These are phyloP conservation scores for Pseudogymnoascus sp. DNA, from an alignment of 2,329 filamentous ascomycete species.

Conservation along the genomic window DNA sequence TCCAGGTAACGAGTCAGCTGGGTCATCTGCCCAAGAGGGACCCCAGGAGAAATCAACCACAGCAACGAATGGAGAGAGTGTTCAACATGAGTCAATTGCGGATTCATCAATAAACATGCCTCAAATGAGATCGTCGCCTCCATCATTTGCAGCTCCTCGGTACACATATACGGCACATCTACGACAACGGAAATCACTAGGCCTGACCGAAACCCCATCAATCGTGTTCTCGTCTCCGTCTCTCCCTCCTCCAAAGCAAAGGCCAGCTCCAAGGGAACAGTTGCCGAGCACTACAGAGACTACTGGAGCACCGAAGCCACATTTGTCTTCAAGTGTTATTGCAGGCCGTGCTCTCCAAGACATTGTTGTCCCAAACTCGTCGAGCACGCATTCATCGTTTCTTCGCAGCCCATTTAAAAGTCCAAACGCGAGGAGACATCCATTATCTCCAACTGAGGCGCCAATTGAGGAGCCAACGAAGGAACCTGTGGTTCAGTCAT, in stretches of 20 bases:
- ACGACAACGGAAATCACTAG: conserved; percentile 20
- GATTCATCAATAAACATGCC: conserved; percentile 18
- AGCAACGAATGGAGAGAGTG: neutral
- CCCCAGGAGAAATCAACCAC: neutral
- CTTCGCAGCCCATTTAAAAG: conserved; percentile 29
- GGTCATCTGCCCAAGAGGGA: neutral
- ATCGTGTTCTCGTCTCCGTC: conserved; percentile 28
- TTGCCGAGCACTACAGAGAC: conserved; percentile 11
- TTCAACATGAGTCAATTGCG: neutral
- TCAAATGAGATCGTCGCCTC: conserved; percentile 26
- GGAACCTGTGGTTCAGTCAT: neutral
- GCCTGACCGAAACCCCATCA: conserved; percentile 23
- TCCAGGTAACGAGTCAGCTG: conserved; percentile 14
- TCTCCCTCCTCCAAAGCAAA: conserved; percentile 21
- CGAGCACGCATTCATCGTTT: conserved; percentile 26
- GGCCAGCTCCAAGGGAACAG: conserved; percentile 13
- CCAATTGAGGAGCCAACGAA: neutral
- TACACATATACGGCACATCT: conserved; percentile 25
- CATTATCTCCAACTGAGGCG: conserved; percentile 11
- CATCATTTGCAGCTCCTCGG: conserved; percentile 21
- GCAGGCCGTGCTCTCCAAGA: conserved; percentile 28
- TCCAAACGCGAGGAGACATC: conserved; percentile 21
- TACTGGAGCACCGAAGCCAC: conserved; percentile 15
- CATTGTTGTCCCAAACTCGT: conserved; percentile 24
- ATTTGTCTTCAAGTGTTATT: conserved; percentile 24